Base-by-base conservation (phyloP, 75 land plant genomes). In the Ceratopteris richardii region DNA sequence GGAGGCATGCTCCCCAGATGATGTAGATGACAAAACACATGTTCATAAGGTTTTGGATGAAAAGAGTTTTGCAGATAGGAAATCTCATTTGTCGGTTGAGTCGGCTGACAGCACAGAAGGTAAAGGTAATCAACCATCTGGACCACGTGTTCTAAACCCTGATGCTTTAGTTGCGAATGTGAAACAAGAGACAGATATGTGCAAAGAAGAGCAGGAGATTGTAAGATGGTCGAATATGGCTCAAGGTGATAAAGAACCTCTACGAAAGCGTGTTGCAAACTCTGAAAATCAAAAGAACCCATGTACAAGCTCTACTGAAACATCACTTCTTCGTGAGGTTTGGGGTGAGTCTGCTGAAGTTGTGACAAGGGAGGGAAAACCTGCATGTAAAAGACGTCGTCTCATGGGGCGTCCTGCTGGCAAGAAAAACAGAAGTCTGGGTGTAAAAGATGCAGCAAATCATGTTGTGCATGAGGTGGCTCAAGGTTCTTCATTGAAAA, bases 341-440 rank as follows among this genome's bases (percentile, higher is more conserved):
- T 51, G 64, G 23, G 64, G 39, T 10, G 64, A 62, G 25, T 62
- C 64, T 20, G 54, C 39, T 22, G 56, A 62, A 52, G 54, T 52
- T 51, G 56, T 29, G 9, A 57, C 52, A 14, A 31, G 17, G 20
- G 21, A 47, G 20, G 19, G 43, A 37, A 22, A 16, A 19, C 18
- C 27, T 17, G 5, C 50, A 26, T 7, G 60, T 16, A 29, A 18
- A 72, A 65, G 57, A 37, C 29, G 36, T 66, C 51, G 54, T 47
- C 58, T 39, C 42, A 29, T 25, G 25, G 14, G n/a, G 31, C 1
- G 19, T n/a, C n/a, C n/a, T 65, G 11, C 12, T 24, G 25, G 39
- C 40, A 21, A 23, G 47, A 68, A 67, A 78, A 51, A 54, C 54
- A 26, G 58, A 65, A 31, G 76, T 4, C 37, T n/a, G n/a, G n/a